A percentile compares a stretch with the other conserved stretches of the same genome.
Conservation (phyloP, 2,329 filamentous ascomycete species). For the Pseudocercospora macadamiae region DNA sequence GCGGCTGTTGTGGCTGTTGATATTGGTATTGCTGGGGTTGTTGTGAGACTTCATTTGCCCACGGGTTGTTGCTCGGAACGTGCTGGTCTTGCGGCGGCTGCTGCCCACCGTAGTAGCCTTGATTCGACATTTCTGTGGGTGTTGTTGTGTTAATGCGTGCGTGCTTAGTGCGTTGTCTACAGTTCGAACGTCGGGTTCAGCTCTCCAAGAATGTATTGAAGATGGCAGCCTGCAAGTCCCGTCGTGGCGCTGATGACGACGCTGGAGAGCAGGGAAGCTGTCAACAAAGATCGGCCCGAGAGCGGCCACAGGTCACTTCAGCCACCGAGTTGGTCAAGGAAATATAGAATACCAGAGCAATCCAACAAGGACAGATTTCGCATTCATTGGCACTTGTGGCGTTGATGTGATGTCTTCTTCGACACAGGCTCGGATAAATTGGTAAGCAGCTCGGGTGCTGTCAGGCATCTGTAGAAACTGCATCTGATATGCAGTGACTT, state of each 20-base stretch:
- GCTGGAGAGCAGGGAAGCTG: not conserved
- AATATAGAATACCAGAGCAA: too few relatives aligned
- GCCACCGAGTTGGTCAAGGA: too few relatives aligned
- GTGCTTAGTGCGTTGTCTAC: not conserved
- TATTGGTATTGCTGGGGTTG: conserved; percentile 14
- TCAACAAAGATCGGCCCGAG: not conserved
- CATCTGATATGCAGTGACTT: not conserved
- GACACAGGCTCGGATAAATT: too few relatives aligned
- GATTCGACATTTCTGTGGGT: conserved; percentile 11
- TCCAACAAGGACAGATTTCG: too few relatives aligned
- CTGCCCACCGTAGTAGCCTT: conserved; percentile 19
- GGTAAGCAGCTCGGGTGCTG: not conserved
- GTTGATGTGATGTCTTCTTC: too few relatives aligned
- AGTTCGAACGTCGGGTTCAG: not conserved
- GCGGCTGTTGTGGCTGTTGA: conserved; percentile 6
- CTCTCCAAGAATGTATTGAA: not conserved
- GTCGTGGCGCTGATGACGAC: conserved; percentile 2
- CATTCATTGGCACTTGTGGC: too few relatives aligned
- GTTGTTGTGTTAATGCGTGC: not conserved
- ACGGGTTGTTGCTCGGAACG: conserved; percentile 23
- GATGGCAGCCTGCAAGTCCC: not conserved
- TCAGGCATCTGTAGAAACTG: not conserved
- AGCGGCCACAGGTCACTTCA: too few relatives aligned
- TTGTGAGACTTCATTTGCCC: conserved; percentile 21
- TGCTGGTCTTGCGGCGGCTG: conserved; percentile 15